Conservation (phyloP, 148 eudicot genomes). For the Vaccinium macrocarpon region DNA sequence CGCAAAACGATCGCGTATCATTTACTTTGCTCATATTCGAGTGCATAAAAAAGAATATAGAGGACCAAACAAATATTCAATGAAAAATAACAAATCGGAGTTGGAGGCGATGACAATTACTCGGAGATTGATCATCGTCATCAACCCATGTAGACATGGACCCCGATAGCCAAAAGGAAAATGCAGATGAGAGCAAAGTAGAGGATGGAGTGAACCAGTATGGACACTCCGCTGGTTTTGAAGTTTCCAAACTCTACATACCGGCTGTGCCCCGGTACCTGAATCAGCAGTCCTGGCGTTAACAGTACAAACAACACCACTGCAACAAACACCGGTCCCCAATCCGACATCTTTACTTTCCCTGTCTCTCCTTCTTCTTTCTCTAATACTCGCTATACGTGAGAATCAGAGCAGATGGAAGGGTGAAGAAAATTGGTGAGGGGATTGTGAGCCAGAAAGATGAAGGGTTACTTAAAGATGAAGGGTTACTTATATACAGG, state of each 20-base stretch:
- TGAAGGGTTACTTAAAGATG: background rate
- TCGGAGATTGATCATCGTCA: background rate
- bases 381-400: background rate
- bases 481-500: background rate
- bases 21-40: background rate
- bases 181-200: constrained; percentile 27
- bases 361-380: background rate
- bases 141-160: constrained; percentile 23
- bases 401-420: background rate
- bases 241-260: constrained; percentile 26
- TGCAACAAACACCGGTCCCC: constrained; percentile 41
- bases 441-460: background rate
- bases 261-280: constrained; percentile 25
- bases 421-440: background rate
- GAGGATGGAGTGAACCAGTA: constrained; percentile 23
- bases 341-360: constrained; percentile 21
- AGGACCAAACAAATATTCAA: background rate
- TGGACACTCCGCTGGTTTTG: constrained; percentile 26
- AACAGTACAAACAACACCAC: constrained; percentile 29
- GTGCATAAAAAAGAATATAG: background rate
- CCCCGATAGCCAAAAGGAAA: constrained; percentile 24
- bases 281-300: constrained; percentile 28
- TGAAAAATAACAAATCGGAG: background rate
- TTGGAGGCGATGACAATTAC: background rate
- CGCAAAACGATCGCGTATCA: background rate